Conservation (phyloP, 345 rosid species). For the Ailanthus altissimus region DNA sequence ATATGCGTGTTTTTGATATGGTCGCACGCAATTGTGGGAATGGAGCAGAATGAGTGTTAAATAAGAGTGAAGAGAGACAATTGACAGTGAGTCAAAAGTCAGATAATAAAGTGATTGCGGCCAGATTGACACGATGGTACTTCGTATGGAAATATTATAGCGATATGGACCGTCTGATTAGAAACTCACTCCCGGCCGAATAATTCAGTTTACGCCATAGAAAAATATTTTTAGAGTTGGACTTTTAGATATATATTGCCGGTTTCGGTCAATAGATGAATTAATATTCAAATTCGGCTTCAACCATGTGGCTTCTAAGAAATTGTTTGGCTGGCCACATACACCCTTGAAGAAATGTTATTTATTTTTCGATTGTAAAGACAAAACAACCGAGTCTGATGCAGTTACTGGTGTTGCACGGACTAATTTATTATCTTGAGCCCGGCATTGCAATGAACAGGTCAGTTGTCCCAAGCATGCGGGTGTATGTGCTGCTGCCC, state of each 20-base stretch:
- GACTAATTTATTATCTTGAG: neutral
- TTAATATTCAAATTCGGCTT: neutral
- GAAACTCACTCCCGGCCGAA: too few species aligned
- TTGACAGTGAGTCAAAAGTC: slow-evolving; percentile 21
- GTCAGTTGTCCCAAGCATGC: neutral
- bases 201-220: neutral
- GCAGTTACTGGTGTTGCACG: neutral
- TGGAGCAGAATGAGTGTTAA: neutral
- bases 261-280: neutral
- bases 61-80: neutral
- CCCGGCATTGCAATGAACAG: neutral
- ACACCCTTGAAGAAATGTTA: neutral
- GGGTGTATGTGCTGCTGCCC: neutral
- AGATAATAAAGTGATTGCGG: slow-evolving; percentile 11
- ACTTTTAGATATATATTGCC: neutral
- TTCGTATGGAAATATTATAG: neutral
- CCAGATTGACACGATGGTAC: neutral
- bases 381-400: neutral
- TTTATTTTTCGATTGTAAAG: neutral
- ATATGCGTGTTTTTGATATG: neutral
- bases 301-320: slow-evolving; percentile 15
- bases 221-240: neutral
- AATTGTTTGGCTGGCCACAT: neutral
- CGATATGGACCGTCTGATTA: neutral
- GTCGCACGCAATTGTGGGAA: slow-evolving; percentile 27